These are phyloP conservation scores for Scleroderma bovista DNA, from an alignment of 768 basidiomycete species.

Conservation along the genomic window DNA sequence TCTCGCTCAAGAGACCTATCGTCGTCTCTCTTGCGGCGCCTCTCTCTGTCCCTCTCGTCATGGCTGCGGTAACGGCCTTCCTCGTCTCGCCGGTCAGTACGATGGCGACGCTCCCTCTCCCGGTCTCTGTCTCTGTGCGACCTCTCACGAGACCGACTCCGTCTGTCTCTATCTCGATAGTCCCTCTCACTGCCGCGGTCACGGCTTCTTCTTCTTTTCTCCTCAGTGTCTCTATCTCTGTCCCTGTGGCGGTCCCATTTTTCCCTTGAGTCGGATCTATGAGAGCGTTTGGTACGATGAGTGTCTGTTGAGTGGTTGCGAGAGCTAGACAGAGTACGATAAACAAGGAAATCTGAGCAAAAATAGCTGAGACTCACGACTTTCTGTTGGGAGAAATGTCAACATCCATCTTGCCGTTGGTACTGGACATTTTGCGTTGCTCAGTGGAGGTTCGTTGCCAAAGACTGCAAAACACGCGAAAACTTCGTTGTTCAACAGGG, in stretches of 20 bases:
- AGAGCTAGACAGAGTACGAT: conserved; percentile 36
- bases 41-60: conserved; percentile 48
- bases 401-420: conserved; percentile 55
- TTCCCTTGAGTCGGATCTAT: conserved; percentile 66
- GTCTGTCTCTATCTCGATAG: conserved; percentile 43
- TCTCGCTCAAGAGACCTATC: conserved; percentile 44
- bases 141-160: conserved; percentile 47
- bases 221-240: conserved; percentile 48
- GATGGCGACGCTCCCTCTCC: conserved; percentile 36
- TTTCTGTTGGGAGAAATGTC: conserved; percentile 56
- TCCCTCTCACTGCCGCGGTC: conserved; percentile 50
- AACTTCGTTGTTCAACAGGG: conserved; percentile 20
- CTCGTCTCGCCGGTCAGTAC: conserved; percentile 45
- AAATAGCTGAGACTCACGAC: conserved; percentile 41
- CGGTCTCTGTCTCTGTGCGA: conserved; percentile 35
- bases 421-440: conserved; percentile 39
- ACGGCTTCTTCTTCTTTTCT: conserved; percentile 57
- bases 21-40: conserved; percentile 69
- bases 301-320: conserved; percentile 77
- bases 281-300: conserved; percentile 64
- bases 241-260: conserved; percentile 39
- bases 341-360: conserved; percentile 1
- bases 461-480: conserved; percentile 26
- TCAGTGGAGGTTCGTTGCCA: conserved; percentile 2
- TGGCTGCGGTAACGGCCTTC: conserved; percentile 50